Conservation (phyloP, 2,329 filamentous ascomycete genomes). For the Dothideomycetes sp. region DNA sequence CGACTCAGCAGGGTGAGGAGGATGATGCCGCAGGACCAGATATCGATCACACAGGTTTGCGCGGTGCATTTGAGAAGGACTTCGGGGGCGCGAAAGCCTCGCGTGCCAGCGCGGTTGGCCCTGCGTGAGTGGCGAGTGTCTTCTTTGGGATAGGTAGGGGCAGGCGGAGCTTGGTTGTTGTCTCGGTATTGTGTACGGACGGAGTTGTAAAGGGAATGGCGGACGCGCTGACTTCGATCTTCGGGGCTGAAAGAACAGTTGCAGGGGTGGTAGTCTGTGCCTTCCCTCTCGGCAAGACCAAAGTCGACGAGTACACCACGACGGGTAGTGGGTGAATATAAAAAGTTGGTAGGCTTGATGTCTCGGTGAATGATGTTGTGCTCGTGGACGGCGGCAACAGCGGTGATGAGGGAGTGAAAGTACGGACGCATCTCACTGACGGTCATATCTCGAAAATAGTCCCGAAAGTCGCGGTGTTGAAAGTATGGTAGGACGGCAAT, state of each 20-base stretch:
- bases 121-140: slow-evolving; percentile 79
- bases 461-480: slow-evolving; percentile 84
- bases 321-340: slow-evolving; percentile 72
- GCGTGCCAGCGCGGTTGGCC: slow-evolving; percentile 87
- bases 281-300: slow-evolving; percentile 71
- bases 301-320: slow-evolving; percentile 96
- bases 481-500: slow-evolving; percentile 93
- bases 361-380: slow-evolving; percentile 84
- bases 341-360: slow-evolving; percentile 95
- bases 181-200: slow-evolving; percentile 9
- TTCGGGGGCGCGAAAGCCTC: slow-evolving; percentile 92
- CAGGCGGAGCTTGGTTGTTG: slow-evolving; percentile 19
- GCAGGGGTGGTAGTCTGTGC: slow-evolving; percentile 67
- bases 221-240: slow-evolving; percentile 48
- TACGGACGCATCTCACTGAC: slow-evolving; percentile 81
- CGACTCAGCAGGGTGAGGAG: slow-evolving; percentile 86
- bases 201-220: slow-evolving; percentile 44
- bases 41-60: slow-evolving; percentile 83
- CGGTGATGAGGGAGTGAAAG: slow-evolving; percentile 77
- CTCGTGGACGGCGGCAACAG: slow-evolving; percentile 70
- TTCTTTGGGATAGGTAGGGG: slow-evolving; percentile 70
- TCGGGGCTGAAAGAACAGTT: slow-evolving; percentile 60
- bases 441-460: slow-evolving; percentile 86
- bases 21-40: slow-evolving; percentile 97
- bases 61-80: slow-evolving; percentile 95